Evolutionary conservation across 768 basidiomycete species (phyloP).

Genomic region (Macrolepiota fuliginosa): DNA sequence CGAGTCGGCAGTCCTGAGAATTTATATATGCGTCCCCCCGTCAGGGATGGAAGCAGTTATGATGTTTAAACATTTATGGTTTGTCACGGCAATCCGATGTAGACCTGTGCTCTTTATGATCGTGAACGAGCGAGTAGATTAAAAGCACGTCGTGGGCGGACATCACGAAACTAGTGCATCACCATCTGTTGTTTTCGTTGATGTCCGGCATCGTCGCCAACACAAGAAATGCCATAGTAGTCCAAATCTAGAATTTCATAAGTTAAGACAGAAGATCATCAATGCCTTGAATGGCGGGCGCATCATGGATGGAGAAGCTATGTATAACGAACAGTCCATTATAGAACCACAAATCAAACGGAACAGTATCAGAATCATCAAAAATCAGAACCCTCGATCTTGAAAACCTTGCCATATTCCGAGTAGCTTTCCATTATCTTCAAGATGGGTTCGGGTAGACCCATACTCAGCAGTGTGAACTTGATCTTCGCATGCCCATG

Average conservation of each 20-base stretch:
- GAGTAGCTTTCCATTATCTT: slow-evolving; percentile 94
- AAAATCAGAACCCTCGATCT: slow-evolving; percentile 84
- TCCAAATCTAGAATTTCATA: not conserved
- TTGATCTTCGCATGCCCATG: slow-evolving; percentile 94
- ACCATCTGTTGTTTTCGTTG: not conserved
- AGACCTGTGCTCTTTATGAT: not conserved
- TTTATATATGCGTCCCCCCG: not conserved
- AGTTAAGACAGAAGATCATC: not conserved
- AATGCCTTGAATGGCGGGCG: not conserved
- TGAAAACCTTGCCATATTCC: slow-evolving; percentile 84
- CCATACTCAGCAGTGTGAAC: slow-evolving; percentile 92
- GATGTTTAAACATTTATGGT: no score
- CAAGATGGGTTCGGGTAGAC: slow-evolving; percentile 82
- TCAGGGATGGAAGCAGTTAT: no score
- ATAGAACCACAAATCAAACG: not conserved
- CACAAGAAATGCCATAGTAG: not conserved
- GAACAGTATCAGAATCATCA: slow-evolving; percentile 24
- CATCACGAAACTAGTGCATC: not conserved
- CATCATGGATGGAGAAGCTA: not conserved
- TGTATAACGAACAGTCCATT: not conserved
- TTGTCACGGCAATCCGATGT: no score
- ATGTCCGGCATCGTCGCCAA: no score
- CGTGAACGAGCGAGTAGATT: not conserved
- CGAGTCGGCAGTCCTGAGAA: not conserved
- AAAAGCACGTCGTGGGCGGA: not conserved